Conservation (phyloP, 331 rosid species). For the Cydonia oblonga region DNA sequence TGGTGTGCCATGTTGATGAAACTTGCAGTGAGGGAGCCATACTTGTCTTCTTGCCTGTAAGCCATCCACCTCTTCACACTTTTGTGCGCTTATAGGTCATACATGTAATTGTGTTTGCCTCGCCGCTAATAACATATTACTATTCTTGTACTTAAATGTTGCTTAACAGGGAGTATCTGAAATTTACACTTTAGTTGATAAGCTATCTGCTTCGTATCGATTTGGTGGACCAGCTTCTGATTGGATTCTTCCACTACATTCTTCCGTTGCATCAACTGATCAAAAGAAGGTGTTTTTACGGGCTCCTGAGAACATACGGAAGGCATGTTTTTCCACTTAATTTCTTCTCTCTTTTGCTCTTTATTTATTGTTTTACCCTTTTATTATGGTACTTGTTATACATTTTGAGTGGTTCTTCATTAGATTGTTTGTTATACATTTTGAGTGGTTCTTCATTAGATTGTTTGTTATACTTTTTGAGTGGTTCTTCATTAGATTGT, state of each 20-base stretch:
- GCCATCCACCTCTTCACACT: conserved; percentile 20
- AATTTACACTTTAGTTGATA: conserved; percentile 61
- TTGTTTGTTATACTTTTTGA: background rate
- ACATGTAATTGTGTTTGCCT: background rate
- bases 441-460: background rate
- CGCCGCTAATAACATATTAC: background rate
- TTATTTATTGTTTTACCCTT: background rate
- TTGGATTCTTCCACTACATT: conserved; percentile 92
- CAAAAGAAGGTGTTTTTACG: conserved; percentile 76
- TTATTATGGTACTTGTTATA: background rate
- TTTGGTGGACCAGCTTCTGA: conserved; percentile 88
- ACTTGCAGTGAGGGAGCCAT: conserved; percentile 68
- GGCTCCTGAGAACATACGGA: conserved; percentile 72
- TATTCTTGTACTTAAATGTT: background rate
- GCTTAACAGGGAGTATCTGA: conserved; percentile 67
- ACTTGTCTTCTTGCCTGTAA: conserved; percentile 94
- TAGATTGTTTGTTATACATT: background rate
- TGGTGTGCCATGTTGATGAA: conserved; percentile 72
- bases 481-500: no score
- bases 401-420: background rate
- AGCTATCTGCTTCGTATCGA: conserved; percentile 65
- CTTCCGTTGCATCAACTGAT: conserved; percentile 62
- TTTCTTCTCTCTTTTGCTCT: conserved; percentile 12
- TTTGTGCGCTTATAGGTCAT: background rate
- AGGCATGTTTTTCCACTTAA: conserved; percentile 35